Conservation (phyloP, 495 filamentous ascomycete species). For the Bacidia gigantensis region DNA sequence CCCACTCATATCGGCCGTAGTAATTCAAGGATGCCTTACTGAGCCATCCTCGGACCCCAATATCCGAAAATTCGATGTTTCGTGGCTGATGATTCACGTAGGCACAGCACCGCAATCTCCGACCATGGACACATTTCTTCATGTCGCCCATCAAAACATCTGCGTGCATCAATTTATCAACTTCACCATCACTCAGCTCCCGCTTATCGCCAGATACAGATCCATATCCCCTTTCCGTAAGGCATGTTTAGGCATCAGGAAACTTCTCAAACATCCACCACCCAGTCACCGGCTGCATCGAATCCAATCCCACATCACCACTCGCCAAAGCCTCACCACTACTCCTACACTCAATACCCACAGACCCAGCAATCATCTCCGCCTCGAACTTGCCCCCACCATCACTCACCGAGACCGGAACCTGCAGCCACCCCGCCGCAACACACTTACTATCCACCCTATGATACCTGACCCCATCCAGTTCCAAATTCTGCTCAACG, state of each 20-base stretch:
- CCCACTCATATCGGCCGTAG: background rate
- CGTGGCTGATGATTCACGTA: background rate
- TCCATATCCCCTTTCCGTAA: background rate
- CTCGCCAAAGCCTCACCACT: conserved; percentile 13
- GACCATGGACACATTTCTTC: no score
- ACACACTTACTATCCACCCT: conserved; percentile 14
- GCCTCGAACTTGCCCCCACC: conserved; percentile 17
- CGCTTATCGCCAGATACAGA: no score
- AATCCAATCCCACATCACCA: conserved; percentile 17
- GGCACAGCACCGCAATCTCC: background rate
- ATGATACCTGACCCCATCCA: conserved; percentile 18
- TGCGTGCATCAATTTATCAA: no score
- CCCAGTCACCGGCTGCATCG: conserved; percentile 20
- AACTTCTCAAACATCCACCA: conserved; percentile 28
- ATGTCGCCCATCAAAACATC: no score
- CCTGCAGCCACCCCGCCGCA: conserved; percentile 17
- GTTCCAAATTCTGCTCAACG: background rate
- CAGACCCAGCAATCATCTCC: conserved; percentile 24
- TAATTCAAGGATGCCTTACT: background rate
- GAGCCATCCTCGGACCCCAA: background rate
- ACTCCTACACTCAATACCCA: conserved; percentile 18
- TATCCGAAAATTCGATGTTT: background rate
- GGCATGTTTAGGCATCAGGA: background rate
- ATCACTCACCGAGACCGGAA: conserved; percentile 22
- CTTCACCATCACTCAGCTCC: no score